A percentile compares a stretch with the other conserved stretches of the same genome.
These are phyloP conservation scores for Vishniacozyma victoriae DNA, from an alignment of 768 basidiomycete species.

Conservation along the genomic window DNA sequence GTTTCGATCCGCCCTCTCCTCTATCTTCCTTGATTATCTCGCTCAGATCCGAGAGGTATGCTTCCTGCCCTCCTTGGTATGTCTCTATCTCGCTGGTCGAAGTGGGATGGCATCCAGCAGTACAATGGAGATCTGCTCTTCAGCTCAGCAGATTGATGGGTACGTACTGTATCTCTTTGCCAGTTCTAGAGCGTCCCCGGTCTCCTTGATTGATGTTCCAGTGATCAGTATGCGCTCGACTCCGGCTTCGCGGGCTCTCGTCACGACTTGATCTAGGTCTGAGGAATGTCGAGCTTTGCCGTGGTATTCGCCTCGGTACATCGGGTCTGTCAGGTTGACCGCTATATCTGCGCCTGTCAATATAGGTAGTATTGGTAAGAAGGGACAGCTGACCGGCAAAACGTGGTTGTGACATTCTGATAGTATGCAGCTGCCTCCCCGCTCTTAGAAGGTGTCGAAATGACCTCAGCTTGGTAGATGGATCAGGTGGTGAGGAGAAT, in stretches of 20 bases:
- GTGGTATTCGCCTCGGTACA: slow-evolving; percentile 48
- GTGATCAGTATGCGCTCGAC: slow-evolving; percentile 70
- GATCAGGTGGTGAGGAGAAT: no score
- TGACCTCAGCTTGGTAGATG: background rate
- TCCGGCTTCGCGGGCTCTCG: slow-evolving; percentile 57
- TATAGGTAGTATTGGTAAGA: background rate
- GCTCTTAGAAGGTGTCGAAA: background rate
- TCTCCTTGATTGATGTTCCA: slow-evolving; percentile 64
- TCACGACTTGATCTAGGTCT: slow-evolving; percentile 59
- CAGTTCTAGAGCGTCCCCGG: slow-evolving; percentile 57
- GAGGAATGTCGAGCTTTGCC: slow-evolving; percentile 53
- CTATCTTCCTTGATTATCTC: slow-evolving; percentile 52
- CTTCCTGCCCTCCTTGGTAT: slow-evolving; percentile 55
- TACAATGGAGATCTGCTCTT: slow-evolving; percentile 60
- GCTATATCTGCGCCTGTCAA: slow-evolving; percentile 48
- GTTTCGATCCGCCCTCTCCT: slow-evolving; percentile 47
- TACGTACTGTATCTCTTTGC: slow-evolving; percentile 56
- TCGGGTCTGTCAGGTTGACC: slow-evolving; percentile 50
- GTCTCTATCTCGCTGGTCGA: slow-evolving; percentile 63
- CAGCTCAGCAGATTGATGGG: background rate
- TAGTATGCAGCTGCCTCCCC: background rate
- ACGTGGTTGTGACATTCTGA: background rate
- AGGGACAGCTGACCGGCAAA: background rate
- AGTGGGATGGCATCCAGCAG: slow-evolving; percentile 75
- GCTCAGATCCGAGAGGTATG: slow-evolving; percentile 60